Base-by-base conservation (phyloP, 78 protist genomes). In the Dictyostelium brefeldianum region DNA sequence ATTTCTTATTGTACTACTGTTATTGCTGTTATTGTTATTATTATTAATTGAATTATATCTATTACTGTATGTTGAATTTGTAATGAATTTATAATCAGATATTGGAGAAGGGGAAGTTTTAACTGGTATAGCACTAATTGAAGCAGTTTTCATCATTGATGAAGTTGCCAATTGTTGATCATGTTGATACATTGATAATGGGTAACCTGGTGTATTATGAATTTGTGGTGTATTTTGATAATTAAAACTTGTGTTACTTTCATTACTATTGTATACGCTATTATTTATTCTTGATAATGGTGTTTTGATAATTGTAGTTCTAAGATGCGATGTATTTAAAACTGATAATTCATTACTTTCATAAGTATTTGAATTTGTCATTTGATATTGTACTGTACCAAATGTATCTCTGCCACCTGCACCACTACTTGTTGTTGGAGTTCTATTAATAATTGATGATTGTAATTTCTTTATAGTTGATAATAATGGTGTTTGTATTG, bases 321-420 rank as follows among this genome's bases (percentile, higher is more conserved):
- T 74, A 15, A 47, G 67, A 64, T 85, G 92, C 36, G 74, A 77
- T 15, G 92, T 50, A 48, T 85, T 80, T 29, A 77, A 48, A 50
- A 85, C 48, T n/a, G 92, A 85, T 3, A 85, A 54, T 29, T 74
- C 77, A 25, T 50, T 85, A 50, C 84, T 85, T 9, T 85, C 92
- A 54, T 85, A 85, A 4, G 80, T 62, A 64, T 85, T 85, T 46
- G 83, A 74, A 17, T 79, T 75, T 3, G 92, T 59, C 65, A 85
- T 50, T 29, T 77, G 74, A 20, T 59, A 64, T 75, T 85, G 92
- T 11, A 77, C 73, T 14, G 73, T 29, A 0, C 73, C 73, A 64
- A 27, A 64, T 5, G 22, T 64, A 12, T 62, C 43, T 36, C 43
- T 2, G 1, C 43, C 2, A 36, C 43, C 43, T 36, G 43, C 43